These are phyloP conservation scores for Candida glaebosa DNA, from an alignment of 805 yeast genomes.

Conservation along the genomic window DNA sequence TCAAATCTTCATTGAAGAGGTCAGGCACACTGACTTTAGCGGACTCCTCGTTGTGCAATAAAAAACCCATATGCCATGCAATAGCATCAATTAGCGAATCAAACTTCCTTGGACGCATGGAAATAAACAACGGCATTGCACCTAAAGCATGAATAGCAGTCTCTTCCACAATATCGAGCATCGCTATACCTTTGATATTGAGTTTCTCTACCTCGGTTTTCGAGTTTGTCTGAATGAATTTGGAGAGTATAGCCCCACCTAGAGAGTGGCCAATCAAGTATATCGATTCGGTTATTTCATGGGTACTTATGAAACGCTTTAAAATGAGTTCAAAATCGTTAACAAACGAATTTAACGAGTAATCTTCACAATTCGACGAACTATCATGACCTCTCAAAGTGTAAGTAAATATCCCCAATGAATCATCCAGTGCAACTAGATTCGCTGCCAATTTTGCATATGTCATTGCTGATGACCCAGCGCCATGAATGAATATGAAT, in stretches of 20 bases:
- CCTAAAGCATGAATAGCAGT: conserved; percentile 71
- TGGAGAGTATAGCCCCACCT: conserved; percentile 71
- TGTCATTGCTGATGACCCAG: conserved; percentile 84
- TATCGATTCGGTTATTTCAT: conserved; percentile 28
- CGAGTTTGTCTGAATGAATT: conserved; percentile 48
- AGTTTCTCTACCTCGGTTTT: conserved; percentile 14
- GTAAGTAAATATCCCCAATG: conserved; percentile 61
- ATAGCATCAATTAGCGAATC: conserved; percentile 55
- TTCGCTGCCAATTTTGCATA: conserved; percentile 53
- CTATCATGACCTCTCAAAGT: conserved; percentile 88
- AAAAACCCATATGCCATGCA: conserved; percentile 68
- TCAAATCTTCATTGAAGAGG: conserved; percentile 36
- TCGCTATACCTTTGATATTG: conserved; percentile 60
- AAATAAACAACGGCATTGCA: conserved; percentile 65
- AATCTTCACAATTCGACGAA: conserved; percentile 21
- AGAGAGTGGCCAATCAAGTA: conserved; percentile 84
- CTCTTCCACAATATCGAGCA: conserved; percentile 93
- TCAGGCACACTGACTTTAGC: conserved; percentile 81
- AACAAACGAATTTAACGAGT: conserved; percentile 48
- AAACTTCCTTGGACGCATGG: conserved; percentile 63
- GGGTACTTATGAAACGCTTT: conserved; percentile 24
- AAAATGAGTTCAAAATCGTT: conserved; percentile 57
- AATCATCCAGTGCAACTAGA: conserved; percentile 15
- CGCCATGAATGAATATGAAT: conserved; percentile 87
- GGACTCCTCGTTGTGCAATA: conserved; percentile 55